Evolutionary conservation across 1,139 yeast species (phyloP).

Genomic region (Scheffersomyces illinoinensis): DNA sequence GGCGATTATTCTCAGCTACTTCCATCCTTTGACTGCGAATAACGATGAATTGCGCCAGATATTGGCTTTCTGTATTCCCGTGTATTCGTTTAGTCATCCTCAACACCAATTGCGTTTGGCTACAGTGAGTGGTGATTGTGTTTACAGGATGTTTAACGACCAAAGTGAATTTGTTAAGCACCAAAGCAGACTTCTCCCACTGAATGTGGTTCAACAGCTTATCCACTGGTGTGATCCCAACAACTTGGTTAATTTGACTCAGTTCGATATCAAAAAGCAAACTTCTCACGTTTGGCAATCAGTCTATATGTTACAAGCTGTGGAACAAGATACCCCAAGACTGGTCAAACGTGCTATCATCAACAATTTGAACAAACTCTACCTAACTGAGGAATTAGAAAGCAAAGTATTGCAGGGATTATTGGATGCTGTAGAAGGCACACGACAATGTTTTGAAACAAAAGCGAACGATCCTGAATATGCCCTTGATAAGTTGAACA

Average conservation of each 20-base stretch:
- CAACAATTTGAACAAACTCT: constrained; percentile 52
- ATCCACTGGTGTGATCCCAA: constrained; percentile 86
- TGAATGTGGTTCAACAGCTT: constrained; percentile 70
- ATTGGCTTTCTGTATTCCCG: constrained; percentile 86
- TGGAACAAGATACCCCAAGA: constrained; percentile 54
- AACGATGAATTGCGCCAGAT: constrained; percentile 78
- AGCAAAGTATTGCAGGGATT: constrained; percentile 33
- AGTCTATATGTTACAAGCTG: constrained; percentile 52
- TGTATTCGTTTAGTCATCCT: constrained; percentile 77
- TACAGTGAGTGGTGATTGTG: constrained; percentile 64
- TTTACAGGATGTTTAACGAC: constrained; percentile 53
- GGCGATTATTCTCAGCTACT: constrained; percentile 70
- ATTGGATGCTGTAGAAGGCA: constrained; percentile 34
- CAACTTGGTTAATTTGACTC: constrained; percentile 56
- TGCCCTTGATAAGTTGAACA: constrained; percentile 43
- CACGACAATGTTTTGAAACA: constrained; percentile 26
- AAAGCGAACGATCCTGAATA: constrained; percentile 30
- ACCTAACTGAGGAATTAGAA: constrained; percentile 30
- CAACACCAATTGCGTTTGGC: constrained; percentile 72
- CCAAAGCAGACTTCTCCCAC: constrained; percentile 46
- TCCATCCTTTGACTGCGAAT: constrained; percentile 61
- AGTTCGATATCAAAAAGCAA: constrained; percentile 40
- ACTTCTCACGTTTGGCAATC: constrained; percentile 61
- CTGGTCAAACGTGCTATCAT: constrained; percentile 58
- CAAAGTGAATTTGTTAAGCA: constrained; percentile 32